phyloP scores from a whole-genome alignment of 768 basidiomycete species.

The Tylopilus vinaceipallidus region DNA sequence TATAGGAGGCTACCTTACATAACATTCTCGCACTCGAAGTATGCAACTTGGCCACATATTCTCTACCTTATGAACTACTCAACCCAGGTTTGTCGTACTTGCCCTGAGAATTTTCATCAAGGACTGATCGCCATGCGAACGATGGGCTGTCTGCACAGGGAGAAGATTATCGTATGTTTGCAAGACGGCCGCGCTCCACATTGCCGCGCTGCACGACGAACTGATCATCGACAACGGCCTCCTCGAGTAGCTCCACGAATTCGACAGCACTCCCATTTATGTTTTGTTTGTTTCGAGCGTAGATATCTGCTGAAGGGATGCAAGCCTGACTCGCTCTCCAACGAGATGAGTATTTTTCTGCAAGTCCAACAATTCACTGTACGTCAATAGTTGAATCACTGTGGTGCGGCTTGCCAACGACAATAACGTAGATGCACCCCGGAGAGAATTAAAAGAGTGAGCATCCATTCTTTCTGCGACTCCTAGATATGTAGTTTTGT shows the following conservation, averaged over 20 bases:
- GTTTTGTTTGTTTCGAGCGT: slow-evolving; percentile 17
- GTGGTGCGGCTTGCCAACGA: slow-evolving; percentile 90
- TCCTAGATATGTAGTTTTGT: slow-evolving; percentile 4
- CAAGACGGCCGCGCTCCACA: slow-evolving; percentile 95
- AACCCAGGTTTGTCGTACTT: slow-evolving; percentile 97
- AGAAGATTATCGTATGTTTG: slow-evolving; percentile 98
- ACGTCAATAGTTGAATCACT: slow-evolving; percentile 98
- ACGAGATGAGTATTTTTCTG: slow-evolving; percentile 99
- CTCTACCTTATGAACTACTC: slow-evolving; percentile 99
- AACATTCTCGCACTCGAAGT: no score
- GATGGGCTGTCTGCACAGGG: slow-evolving; percentile 95
- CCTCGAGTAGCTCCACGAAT: slow-evolving; percentile 80
- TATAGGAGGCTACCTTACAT: no score
- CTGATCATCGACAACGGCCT: slow-evolving; percentile 95
- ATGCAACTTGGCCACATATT: no score
- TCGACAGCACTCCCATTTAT: slow-evolving; percentile 96
- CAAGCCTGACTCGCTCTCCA: slow-evolving; percentile 83
- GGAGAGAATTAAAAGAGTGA: slow-evolving; percentile 95
- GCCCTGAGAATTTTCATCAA: slow-evolving; percentile 99
- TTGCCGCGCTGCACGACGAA: slow-evolving; percentile 96
- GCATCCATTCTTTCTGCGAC: slow-evolving; percentile 27
- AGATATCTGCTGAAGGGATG: neutral
- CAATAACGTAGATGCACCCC: slow-evolving; percentile 88
- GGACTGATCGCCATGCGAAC: slow-evolving; percentile 94
- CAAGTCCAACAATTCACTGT: slow-evolving; percentile 99